Evolutionary conservation across 2,329 filamentous ascomycete genomes (phyloP).

Genomic region (Catunica adiposa): DNA sequence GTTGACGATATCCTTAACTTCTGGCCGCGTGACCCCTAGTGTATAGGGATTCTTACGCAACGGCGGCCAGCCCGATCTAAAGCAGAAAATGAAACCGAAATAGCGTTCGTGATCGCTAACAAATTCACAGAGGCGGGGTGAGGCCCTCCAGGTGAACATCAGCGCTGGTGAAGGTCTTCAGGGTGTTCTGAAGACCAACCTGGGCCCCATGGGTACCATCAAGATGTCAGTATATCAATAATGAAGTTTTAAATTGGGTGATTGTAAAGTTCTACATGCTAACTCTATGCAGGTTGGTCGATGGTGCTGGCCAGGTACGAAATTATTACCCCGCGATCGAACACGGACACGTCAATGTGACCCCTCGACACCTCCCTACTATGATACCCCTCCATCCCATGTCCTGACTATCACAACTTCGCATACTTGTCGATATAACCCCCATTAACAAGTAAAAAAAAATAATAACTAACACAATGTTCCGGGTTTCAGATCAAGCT

Average conservation of each 20-base stretch:
- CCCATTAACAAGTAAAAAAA: constrained; percentile 16
- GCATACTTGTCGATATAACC: neutral
- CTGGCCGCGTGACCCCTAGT: neutral
- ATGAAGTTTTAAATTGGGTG: neutral
- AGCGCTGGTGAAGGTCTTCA: constrained; percentile 82
- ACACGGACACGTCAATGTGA: constrained; percentile 14
- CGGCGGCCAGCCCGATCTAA: no score
- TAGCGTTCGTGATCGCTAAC: constrained; percentile 10
- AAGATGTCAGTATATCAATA: constrained; percentile 57
- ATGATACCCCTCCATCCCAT: neutral
- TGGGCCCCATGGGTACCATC: constrained; percentile 83
- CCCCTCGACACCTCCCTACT: neutral
- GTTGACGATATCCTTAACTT: constrained; percentile 22
- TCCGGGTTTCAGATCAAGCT: constrained; percentile 64
- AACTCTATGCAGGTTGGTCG: constrained; percentile 39
- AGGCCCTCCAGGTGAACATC: constrained; percentile 95
- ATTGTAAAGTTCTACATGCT: constrained; percentile 15
- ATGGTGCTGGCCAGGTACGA: constrained; percentile 50
- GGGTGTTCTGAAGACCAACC: constrained; percentile 89
- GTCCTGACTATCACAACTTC: neutral
- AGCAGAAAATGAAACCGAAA: neutral
- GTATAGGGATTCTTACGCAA: no score
- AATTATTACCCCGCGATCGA: constrained; percentile 17
- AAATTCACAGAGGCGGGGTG: constrained; percentile 61
- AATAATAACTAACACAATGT: constrained; percentile 13